Base-by-base conservation (phyloP, 2,329 filamentous ascomycete genomes). In the Hypoxylon sp. region DNA sequence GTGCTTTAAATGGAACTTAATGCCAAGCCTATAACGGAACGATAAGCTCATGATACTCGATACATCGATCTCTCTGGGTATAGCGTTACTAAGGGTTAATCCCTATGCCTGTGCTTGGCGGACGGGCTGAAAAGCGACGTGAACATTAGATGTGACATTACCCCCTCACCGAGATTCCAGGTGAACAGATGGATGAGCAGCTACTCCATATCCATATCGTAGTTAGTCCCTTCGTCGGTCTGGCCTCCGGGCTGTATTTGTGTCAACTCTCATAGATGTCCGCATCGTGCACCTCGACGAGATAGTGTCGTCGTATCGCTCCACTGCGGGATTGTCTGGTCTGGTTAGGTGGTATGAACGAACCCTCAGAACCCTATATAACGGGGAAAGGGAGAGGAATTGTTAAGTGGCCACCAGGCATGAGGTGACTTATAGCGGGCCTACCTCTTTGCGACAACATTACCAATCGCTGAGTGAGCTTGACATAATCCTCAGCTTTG, bases 1-100 rank as follows among this genome's bases (percentile, higher is more conserved):
- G 49, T 54, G 23, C 9, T 26, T 25, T 15, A 27, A 57, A 45
- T n/a, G 36, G 47, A 21, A 42, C 45, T 51, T 54, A 45, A 45
- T 41, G 23, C 2, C 32, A 16, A 31, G 13, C 12, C 17, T 30
- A 21, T 11, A 45, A n/a, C n/a, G n/a, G n/a, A 25, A 25, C 21
- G 21, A 9, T 25, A 25, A 25, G 21, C 21, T 25, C 21, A 5
- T 25, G 5, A 25, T 25, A 6, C 21, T 25, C 9, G 6, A 6
- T 25, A 9, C 21, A 25, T 25, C 21, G 21, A 9, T 25, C 21
- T 25, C 9, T n/a, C n/a, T n/a, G n/a, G n/a, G n/a, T n/a, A n/a
- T n/a, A n/a, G n/a, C n/a, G n/a, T n/a, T n/a, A n/a, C n/a, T n/a
- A n/a, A n/a, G n/a, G n/a, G n/a, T n/a, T n/a, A n/a, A n/a, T n/a